Conservation (phyloP, 164 flowering plant genomes). For the Sedum album region DNA sequence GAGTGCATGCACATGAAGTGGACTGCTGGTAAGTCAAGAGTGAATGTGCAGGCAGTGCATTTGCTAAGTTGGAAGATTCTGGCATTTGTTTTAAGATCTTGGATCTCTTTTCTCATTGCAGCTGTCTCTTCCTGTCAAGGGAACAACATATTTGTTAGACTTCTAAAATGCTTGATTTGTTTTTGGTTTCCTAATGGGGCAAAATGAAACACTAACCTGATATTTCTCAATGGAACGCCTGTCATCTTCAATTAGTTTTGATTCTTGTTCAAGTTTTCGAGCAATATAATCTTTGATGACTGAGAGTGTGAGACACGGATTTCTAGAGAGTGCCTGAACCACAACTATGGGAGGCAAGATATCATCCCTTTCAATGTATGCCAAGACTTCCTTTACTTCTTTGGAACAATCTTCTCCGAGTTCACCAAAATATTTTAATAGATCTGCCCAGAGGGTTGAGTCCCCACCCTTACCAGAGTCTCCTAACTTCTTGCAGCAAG, state of each 20-base stretch:
- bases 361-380: slow-evolving; percentile 92
- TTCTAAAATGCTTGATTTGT: neutral
- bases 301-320: slow-evolving; percentile 90
- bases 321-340: slow-evolving; percentile 74
- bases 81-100: slow-evolving; percentile 94
- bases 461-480: slow-evolving; percentile 90
- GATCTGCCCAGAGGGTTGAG: slow-evolving; percentile 88
- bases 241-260: slow-evolving; percentile 91
- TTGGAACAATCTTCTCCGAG: slow-evolving; percentile 98
- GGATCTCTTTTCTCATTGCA: slow-evolving; percentile 83
- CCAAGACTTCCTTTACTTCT: slow-evolving; percentile 89
- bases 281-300: slow-evolving; percentile 96
- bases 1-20: slow-evolving; percentile 99
- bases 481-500: slow-evolving; percentile 92
- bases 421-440: slow-evolving; percentile 92
- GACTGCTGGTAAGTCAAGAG: slow-evolving; percentile 97
- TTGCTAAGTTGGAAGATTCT: slow-evolving; percentile 98
- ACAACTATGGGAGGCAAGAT: slow-evolving; percentile 92
- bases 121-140: slow-evolving; percentile 68
- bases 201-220: slow-evolving; percentile 47
- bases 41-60: slow-evolving; percentile 95
- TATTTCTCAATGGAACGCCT: slow-evolving; percentile 75
- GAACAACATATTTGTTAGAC: neutral
- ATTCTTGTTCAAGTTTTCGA: slow-evolving; percentile 89
- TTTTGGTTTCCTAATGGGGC: neutral